Base-by-base conservation (phyloP, 2,329 filamentous ascomycete genomes). In the Aspergillus sergii region DNA sequence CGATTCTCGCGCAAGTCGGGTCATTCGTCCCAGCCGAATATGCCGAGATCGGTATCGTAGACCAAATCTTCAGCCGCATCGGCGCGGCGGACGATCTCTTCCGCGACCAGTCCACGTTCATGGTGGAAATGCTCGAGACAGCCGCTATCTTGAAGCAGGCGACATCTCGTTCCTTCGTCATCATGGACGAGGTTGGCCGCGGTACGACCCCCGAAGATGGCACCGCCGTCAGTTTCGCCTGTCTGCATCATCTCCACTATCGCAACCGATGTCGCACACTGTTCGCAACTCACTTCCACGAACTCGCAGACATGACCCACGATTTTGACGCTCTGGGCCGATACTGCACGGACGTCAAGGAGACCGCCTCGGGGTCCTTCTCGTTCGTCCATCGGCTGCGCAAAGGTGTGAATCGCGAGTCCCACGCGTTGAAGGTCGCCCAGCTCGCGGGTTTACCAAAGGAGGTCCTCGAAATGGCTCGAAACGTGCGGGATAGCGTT, bases 71-170 rank as follows among this genome's bases (percentile, higher is more conserved):
- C 81, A 95, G 91, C 74, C 91, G 95, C 74, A 91, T 96, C 26
- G 95, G 95, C 1, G 96, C 93, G 1, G 95, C 94, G 1, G 96
- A 99, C 77, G 94, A 97, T 75, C 84, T 99, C n/a, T 97, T 91
- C 80, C 88, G 89, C 57, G 91, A 97, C 80, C 94, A 98, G 78
- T 97, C 93, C 59, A 99, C 96, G 0, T 99, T 99, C 79, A 98
- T 99, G 95, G 93, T 98, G 1, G 95, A 99, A 80, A 99, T 99
- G 95, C 85, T 97, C 2, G 95, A 99, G 79, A 97, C 95, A 23
- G 94, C 94, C 1, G 86, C 91, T 30, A 99, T 99, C 59, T 84
- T 99, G 58, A 91, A 90, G 64, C 85, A 91, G 68, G 94, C 95
- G 0, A 98, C 94, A 0, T 80, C 88, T 1, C 86, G 90, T 28